These are phyloP conservation scores for Pseudogymnoascus sp. DNA, from an alignment of 2,329 filamentous ascomycete genomes.

Conservation along the genomic window DNA sequence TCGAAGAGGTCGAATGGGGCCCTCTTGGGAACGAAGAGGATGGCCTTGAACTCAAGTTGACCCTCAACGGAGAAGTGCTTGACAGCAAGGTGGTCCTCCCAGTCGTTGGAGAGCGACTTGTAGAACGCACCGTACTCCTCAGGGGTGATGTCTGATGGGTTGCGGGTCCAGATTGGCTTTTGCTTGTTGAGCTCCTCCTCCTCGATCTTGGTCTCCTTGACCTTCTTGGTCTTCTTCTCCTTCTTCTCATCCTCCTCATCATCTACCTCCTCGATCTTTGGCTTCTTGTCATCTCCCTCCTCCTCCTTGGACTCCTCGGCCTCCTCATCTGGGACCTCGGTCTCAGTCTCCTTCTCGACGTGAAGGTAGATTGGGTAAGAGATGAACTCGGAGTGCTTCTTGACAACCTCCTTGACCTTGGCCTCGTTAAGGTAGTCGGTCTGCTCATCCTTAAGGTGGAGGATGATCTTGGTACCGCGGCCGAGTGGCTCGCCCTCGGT, in stretches of 20 bases:
- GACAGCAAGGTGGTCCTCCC: slow-evolving; percentile 98
- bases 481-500: slow-evolving; percentile 86
- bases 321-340: slow-evolving; percentile 94
- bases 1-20: slow-evolving; percentile 99
- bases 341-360: slow-evolving; percentile 98
- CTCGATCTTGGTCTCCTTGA: slow-evolving; percentile 98
- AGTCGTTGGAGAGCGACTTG: slow-evolving; percentile 99
- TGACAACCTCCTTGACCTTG: slow-evolving; percentile 99
- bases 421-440: slow-evolving; percentile 95
- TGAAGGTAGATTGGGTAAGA: slow-evolving; percentile 99
- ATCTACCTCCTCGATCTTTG: slow-evolving; percentile 88
- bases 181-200: slow-evolving; percentile 99
- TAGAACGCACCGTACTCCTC: slow-evolving; percentile 99
- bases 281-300: slow-evolving; percentile 86
- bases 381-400: slow-evolving; percentile 99
- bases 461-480: slow-evolving; percentile 95
- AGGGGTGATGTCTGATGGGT: slow-evolving; percentile 86
- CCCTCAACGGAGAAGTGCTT: slow-evolving; percentile 99
- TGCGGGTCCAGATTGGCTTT: slow-evolving; percentile 99
- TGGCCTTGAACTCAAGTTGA: slow-evolving; percentile 99
- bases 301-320: slow-evolving; percentile 66
- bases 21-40: slow-evolving; percentile 99
- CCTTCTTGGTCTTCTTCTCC: slow-evolving; percentile 97
- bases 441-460: slow-evolving; percentile 99
- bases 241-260: slow-evolving; percentile 84